Evolutionary conservation across 345 rosid genomes (phyloP).

Genomic region (Camelina hispida): DNA sequence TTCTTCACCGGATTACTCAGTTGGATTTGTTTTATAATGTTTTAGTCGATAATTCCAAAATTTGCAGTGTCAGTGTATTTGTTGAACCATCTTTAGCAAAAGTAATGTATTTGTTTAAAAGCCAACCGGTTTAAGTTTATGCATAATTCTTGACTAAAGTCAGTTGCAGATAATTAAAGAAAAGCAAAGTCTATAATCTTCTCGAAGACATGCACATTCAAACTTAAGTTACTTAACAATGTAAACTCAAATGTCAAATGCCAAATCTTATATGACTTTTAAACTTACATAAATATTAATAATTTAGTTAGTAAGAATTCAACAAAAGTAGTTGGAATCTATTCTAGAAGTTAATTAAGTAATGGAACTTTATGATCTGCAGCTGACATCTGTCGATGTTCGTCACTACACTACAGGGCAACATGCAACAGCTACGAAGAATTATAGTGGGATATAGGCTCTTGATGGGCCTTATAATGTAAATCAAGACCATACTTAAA

Average conservation of each 20-base stretch:
- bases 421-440: not conserved
- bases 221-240: constrained; percentile 5
- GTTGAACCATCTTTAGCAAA: not conserved
- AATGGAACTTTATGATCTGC: constrained; percentile 1
- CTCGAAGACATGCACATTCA: constrained; percentile 28
- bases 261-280: constrained; percentile 22
- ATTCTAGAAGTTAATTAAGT: not conserved
- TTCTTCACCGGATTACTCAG: not conserved
- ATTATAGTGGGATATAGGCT: not conserved
- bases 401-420: not conserved
- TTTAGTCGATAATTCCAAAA: not conserved
- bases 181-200: constrained; percentile 2
- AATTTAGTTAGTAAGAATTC: not conserved
- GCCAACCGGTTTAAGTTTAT: not conserved
- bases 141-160: not conserved
- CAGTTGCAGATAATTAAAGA: not conserved
- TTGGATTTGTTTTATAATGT: not conserved
- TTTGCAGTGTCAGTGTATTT: not conserved
- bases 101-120: not conserved
- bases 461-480: not conserved
- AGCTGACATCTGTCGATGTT: not conserved
- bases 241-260: constrained; percentile 14
- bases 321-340: constrained; percentile 24
- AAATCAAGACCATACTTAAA: not conserved
- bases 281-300: not conserved